These are phyloP conservation scores for Balansia obtecta DNA, from an alignment of 2,329 filamentous ascomycete genomes.

Conservation along the genomic window DNA sequence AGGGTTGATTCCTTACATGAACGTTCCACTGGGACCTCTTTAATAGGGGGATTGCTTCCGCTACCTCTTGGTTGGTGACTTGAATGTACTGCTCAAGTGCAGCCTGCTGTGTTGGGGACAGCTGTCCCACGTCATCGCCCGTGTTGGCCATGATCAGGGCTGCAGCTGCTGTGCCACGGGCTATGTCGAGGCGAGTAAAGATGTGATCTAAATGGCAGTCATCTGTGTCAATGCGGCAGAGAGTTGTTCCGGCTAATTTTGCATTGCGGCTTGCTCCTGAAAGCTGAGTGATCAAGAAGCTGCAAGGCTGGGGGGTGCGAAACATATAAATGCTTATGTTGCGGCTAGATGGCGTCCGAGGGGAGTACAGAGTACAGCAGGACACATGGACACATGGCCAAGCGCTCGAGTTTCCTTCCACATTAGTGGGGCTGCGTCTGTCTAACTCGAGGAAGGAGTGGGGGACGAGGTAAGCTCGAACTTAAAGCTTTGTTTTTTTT, in stretches of 20 bases:
- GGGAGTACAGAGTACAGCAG: too few relatives aligned
- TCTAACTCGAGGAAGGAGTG: too few relatives aligned
- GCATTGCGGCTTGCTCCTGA: not conserved
- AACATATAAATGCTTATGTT: too few relatives aligned
- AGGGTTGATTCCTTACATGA: constrained; percentile 40
- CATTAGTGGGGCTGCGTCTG: too few relatives aligned
- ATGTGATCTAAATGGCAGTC: not conserved
- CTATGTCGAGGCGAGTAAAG: not conserved
- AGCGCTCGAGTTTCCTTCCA: too few relatives aligned
- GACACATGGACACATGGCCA: too few relatives aligned
- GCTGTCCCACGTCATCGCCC: constrained; percentile 46
- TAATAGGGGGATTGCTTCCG: constrained; percentile 66
- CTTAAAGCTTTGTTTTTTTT: too few relatives aligned
- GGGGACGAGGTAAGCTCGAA: too few relatives aligned
- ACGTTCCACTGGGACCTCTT: constrained; percentile 93
- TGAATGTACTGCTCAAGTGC: constrained; percentile 79
- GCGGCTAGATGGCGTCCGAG: too few relatives aligned
- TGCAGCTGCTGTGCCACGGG: not conserved
- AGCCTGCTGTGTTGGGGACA: constrained; percentile 67
- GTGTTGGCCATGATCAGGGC: constrained; percentile 19
- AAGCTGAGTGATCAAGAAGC: not conserved
- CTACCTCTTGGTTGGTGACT: constrained; percentile 72
- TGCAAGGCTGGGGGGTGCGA: too few relatives aligned
- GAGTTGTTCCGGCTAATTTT: not conserved
- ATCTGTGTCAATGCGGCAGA: not conserved